Evolutionary conservation across 495 filamentous ascomycete genomes (phyloP), one percentile per base, ranked within the genome.

Genomic region (Delitschia confertaspora): DNA sequence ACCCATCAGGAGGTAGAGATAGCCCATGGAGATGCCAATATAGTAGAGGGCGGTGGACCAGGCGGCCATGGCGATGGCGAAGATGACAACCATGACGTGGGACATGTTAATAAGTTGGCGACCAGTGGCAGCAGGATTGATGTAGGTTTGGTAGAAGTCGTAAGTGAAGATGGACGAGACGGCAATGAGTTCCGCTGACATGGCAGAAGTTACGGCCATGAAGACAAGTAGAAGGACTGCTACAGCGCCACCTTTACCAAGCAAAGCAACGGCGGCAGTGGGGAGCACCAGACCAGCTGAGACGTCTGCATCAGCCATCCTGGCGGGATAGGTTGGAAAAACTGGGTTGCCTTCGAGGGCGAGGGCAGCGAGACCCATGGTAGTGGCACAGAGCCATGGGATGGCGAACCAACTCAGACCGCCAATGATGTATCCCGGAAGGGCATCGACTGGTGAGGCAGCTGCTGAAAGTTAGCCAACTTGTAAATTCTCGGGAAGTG

Each of bases 381-480:
- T 95, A 7, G 83, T 95, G 3, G 88, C 88, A 23, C 75, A 80
- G 16, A 95, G 73, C 87, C 87, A 96, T 14, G 89, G 89, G 42
- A 96, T 93, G 6, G 89, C 89, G 45, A 96, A 95, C 88, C 88
- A 96, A 54, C 73, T 80, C 2, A 95, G 72, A 29, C 89, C 89
- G 18, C 89, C 89, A 34, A 93, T 70, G 31, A 95, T 82, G 53
- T 96, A 96, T 22, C 89, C 89, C 4, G 89, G 89, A 35, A 96
- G 42, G 16, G 55, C 55, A 51, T 58, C 42, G 19, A 58, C 50
- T 14, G 55, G 55, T 33, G 27, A 36, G 13, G 53, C 53, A 41
- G 53, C 52, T 5, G 4, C 34, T 16, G 23, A 37, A 16, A 16
- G 32, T 7, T 7, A 6, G 14, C 14, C 14, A n/a, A n/a, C n/a